A percentile compares a stretch with the other conserved stretches of the same genome.
phyloP scores from a whole-genome alignment of 2,329 filamentous ascomycete genomes.

The Aspergillus texensis region DNA sequence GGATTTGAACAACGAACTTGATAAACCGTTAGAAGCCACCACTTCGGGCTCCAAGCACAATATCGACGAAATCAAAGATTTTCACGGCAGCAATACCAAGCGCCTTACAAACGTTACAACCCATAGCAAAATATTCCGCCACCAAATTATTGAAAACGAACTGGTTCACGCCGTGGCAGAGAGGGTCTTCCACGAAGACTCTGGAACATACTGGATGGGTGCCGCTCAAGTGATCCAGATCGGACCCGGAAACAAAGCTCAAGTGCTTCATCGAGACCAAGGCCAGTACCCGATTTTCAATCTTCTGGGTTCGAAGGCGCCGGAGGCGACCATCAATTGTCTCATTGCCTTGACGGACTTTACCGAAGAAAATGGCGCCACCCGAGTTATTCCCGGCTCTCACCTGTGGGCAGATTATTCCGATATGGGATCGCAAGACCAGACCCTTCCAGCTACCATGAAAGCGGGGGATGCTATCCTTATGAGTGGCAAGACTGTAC shows the following conservation, averaged over 20 bases:
- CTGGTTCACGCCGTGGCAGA: conserved; percentile 11
- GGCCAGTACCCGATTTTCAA: conserved; percentile 1
- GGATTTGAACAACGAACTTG: not conserved
- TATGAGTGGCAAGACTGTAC: conserved; percentile 19
- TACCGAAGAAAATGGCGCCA: conserved; percentile 10
- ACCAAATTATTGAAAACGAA: conserved; percentile 11
- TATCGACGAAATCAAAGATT: not conserved
- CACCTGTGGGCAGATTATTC: conserved; percentile 7
- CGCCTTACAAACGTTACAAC: not conserved
- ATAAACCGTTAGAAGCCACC: not conserved
- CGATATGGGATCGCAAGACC: conserved; percentile 8
- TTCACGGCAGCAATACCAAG: not conserved
- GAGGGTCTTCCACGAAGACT: conserved; percentile 8
- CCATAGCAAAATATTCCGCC: conserved; percentile 5
- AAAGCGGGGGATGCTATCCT: conserved; percentile 21
- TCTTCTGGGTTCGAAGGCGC: not conserved
- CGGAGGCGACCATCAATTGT: conserved; percentile 19
- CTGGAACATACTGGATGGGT: conserved; percentile 17
- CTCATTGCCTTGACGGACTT: conserved; percentile 14
- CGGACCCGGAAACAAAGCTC: conserved; percentile 13
- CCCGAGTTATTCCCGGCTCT: conserved; percentile 1
- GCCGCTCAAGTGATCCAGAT: conserved; percentile 17
- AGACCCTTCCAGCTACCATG: conserved; percentile 20
- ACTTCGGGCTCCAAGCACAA: not conserved
- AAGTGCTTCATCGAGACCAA: conserved; percentile 17